Evolutionary conservation across 768 basidiomycete genomes (phyloP).

Genomic region (Leccinum rimulosum): DNA sequence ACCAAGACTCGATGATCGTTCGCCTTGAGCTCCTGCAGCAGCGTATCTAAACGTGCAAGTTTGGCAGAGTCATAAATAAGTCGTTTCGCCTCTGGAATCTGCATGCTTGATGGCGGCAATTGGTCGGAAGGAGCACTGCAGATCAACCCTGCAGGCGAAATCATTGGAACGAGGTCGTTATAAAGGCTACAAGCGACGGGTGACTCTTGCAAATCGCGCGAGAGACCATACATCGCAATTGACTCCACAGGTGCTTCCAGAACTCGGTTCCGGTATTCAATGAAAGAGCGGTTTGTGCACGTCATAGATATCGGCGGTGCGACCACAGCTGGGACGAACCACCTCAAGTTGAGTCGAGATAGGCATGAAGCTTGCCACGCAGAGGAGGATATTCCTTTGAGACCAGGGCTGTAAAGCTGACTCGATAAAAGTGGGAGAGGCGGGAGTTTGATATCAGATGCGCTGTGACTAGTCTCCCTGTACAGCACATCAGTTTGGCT

Average conservation of each 20-base stretch:
- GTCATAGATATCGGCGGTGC: conserved; percentile 79
- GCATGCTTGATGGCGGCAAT: conserved; percentile 79
- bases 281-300: conserved; percentile 75
- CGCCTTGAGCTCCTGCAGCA: conserved; percentile 90
- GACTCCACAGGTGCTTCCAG: conserved; percentile 72
- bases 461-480: conserved; percentile 22
- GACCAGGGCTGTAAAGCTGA: conserved; percentile 41
- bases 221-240: conserved; percentile 80
- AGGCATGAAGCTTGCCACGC: conserved; percentile 78
- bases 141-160: conserved; percentile 69
- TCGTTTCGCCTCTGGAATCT: conserved; percentile 91
- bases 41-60: conserved; percentile 81
- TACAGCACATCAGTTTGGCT: conserved; percentile 6
- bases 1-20: conserved; percentile 92
- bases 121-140: conserved; percentile 65
- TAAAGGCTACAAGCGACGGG: conserved; percentile 48
- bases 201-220: conserved; percentile 62
- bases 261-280: conserved; percentile 61
- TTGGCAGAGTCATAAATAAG: conserved; percentile 97
- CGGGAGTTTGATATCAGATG: conserved; percentile 17
- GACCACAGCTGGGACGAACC: conserved; percentile 81
- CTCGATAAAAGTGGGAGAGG: conserved; percentile 26
- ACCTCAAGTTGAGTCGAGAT: conserved; percentile 75
- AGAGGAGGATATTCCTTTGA: conserved; percentile 57
- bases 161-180: conserved; percentile 49